Percentiles rank a stretch among this genome's conserved stretches.
Conservation (phyloP, 164 flowering plant species). For the Piper longum region DNA sequence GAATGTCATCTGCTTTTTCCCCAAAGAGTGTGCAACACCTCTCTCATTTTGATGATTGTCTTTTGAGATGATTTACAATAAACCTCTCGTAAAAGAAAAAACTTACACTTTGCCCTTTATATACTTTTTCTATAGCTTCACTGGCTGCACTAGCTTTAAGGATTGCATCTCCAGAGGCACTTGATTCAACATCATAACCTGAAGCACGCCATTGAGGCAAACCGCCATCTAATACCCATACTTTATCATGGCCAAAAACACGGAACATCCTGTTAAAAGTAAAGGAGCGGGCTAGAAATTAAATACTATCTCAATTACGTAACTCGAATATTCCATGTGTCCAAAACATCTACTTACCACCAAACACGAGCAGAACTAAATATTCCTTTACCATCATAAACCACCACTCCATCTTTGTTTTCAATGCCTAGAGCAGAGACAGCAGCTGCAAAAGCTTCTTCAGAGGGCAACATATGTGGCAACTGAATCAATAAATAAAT, state of each 20-base stretch:
- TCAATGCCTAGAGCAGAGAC: slow-evolving; percentile 85
- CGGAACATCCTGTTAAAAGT: slow-evolving; percentile 78
- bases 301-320: neutral
- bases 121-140: slow-evolving; percentile 91
- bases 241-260: slow-evolving; percentile 93
- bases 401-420: slow-evolving; percentile 81
- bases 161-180: slow-evolving; percentile 96
- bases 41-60: no score
- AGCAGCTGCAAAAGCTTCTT: slow-evolving; percentile 96
- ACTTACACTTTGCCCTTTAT: slow-evolving; percentile 67
- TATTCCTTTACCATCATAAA: slow-evolving; percentile 96
- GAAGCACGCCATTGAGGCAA: slow-evolving; percentile 94
- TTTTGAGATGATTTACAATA: no score
- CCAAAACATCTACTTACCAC: slow-evolving; percentile 48
- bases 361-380: slow-evolving; percentile 99
- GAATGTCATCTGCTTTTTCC: neutral
- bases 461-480: slow-evolving; percentile 98
- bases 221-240: slow-evolving; percentile 98
- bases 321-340: neutral
- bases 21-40: no score
- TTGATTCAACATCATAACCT: slow-evolving; percentile 97
- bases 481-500: slow-evolving; percentile 32
- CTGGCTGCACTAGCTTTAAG: slow-evolving; percentile 96
- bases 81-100: neutral
- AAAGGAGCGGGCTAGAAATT: neutral